These are phyloP conservation scores for Cicer bijugum DNA, from an alignment of 306 rosid species.

Conservation along the genomic window DNA sequence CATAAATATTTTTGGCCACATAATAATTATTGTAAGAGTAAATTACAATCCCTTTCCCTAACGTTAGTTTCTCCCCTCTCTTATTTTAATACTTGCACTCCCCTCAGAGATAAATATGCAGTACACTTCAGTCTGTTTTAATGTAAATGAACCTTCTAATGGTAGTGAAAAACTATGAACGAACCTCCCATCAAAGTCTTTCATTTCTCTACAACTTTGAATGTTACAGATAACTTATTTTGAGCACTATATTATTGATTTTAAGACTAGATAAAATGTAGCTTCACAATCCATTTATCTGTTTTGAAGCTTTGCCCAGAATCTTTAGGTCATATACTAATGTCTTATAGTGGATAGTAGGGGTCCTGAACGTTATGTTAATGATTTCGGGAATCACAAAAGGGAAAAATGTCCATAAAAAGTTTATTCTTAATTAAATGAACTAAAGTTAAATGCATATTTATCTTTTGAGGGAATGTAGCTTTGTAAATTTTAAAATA, in stretches of 20 bases:
- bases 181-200: background rate
- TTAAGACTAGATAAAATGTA: background rate
- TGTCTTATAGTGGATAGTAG: background rate
- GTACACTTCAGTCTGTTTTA: background rate
- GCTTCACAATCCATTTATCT: background rate
- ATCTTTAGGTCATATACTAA: background rate
- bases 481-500: constrained; percentile 5
- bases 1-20: background rate
- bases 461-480: background rate
- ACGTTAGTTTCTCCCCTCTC: background rate
- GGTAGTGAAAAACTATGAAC: background rate
- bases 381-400: background rate
- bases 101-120: background rate
- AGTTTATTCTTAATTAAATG: background rate
- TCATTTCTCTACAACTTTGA: constrained; percentile 15
- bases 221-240: background rate
- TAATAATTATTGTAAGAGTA: background rate
- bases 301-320: background rate
- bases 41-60: background rate
- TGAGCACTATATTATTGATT: background rate
- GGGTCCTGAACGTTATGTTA: background rate
- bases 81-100: background rate
- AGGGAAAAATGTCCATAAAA: background rate
- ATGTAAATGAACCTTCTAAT: background rate
- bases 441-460: background rate